phyloP scores from a whole-genome alignment of 257 asterid species.

The Gentiana macrophylla region DNA sequence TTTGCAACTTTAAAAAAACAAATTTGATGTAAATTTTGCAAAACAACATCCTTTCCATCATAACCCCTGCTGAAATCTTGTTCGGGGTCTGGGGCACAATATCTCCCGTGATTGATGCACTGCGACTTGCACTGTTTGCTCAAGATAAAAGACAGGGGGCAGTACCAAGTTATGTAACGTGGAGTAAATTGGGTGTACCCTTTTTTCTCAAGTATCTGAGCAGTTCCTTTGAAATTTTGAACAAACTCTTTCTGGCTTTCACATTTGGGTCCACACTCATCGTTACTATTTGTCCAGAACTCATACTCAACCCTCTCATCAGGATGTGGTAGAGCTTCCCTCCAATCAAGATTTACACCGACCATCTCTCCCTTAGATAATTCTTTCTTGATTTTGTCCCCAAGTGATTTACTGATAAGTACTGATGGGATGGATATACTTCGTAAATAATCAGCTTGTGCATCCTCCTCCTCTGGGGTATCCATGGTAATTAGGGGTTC shows the following conservation, averaged over 20 bases:
- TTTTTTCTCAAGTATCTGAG: conserved; percentile 86
- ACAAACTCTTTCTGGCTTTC: conserved; percentile 76
- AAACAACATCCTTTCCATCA: conserved; percentile 45
- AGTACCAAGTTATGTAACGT: conserved; percentile 37
- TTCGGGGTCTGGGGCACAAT: conserved; percentile 43
- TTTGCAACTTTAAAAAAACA: conserved; percentile 32
- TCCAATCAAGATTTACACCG: conserved; percentile 78
- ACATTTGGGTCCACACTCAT: conserved; percentile 87
- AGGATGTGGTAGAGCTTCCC: conserved; percentile 95
- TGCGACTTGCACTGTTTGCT: conserved; percentile 39
- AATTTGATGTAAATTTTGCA: conserved; percentile 32
- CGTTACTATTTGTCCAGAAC: conserved; percentile 91
- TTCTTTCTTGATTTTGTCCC: conserved; percentile 63
- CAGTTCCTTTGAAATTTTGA: conserved; percentile 75
- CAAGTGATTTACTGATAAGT: conserved; percentile 69
- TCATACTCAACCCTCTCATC: conserved; percentile 93
- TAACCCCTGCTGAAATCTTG: conserved; percentile 34
- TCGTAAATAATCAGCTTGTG: conserved; percentile 54
- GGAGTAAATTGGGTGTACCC: conserved; percentile 77
- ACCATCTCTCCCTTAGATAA: conserved; percentile 66
- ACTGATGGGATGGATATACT: conserved; percentile 83
- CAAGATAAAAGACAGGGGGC: conserved; percentile 25
- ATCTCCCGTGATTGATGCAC: conserved; percentile 40
- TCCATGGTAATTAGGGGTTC: conserved; percentile 94
- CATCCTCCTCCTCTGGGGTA: conserved; percentile 66